These are phyloP conservation scores for Sporisorium scitamineum DNA, from an alignment of 1,284 basidiomycete genomes.

Conservation along the genomic window DNA sequence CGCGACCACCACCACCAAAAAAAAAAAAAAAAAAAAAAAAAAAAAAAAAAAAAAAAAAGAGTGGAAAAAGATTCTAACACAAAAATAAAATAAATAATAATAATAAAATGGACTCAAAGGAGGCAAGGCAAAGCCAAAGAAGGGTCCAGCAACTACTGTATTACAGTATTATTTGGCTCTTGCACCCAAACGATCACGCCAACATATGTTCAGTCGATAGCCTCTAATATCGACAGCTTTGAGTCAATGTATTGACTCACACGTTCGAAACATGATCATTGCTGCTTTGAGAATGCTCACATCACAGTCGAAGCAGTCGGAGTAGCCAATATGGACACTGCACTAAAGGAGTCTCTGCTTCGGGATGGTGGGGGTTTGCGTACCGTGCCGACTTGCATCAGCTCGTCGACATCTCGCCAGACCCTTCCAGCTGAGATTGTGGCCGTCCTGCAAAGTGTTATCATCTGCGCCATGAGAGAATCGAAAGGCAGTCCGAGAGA, in stretches of 20 bases:
- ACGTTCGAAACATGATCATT: too few relatives aligned
- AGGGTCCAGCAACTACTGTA: neutral
- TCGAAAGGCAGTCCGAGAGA: neutral
- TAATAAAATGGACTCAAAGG: neutral
- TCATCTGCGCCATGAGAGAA: too few relatives aligned
- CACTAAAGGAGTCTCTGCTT: neutral
- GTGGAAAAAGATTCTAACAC: neutral
- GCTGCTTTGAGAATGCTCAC: neutral
- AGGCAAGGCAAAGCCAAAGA: neutral
- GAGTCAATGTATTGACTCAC: too few relatives aligned
- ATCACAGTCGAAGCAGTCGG: neutral
- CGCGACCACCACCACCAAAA: conserved; percentile 26
- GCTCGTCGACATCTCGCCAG: neutral
- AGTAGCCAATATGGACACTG: neutral
- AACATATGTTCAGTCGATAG: neutral
- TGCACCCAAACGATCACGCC: neutral
- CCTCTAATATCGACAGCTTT: neutral
- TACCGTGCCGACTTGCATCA: neutral
- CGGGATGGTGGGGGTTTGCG: neutral
- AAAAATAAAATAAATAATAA: neutral
- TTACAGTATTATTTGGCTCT: too few relatives aligned
- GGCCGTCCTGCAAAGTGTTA: neutral
- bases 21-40: conserved; percentile 3
- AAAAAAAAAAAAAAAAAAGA: neutral
- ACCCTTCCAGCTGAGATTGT: neutral